Conservation (phyloP, 805 yeast species). For the Priceomyces fermenticarens region DNA sequence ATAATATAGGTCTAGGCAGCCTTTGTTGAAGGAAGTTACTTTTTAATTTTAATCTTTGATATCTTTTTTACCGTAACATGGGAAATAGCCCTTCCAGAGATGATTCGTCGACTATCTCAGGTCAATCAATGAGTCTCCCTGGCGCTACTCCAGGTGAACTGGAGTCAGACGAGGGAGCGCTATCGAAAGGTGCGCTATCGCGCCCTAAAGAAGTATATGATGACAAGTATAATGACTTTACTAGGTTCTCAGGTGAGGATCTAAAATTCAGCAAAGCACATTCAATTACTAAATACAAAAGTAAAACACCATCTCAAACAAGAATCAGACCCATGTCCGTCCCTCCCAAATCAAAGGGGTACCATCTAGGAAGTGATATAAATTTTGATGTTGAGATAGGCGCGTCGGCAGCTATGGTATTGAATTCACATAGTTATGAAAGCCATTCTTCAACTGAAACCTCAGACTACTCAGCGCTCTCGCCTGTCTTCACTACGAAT, state of each 20-base stretch:
- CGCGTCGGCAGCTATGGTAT: slow-evolving; percentile 43
- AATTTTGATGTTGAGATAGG: slow-evolving; percentile 43
- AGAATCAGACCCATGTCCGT: no score
- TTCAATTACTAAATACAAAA: no score
- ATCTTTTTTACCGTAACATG: slow-evolving; percentile 28
- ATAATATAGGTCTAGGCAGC: no score
- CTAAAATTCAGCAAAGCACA: no score
- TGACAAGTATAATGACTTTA: slow-evolving; percentile 5
- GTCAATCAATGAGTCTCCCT: slow-evolving; percentile 15
- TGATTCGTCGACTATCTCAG: slow-evolving; percentile 28
- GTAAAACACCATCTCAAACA: no score
- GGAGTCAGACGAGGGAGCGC: slow-evolving; percentile 34
- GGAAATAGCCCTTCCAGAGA: slow-evolving; percentile 65
- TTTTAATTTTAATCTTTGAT: neutral
- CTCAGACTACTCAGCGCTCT: slow-evolving; percentile 19
- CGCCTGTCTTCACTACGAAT: slow-evolving; percentile 35
- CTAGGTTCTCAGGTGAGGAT: no score
- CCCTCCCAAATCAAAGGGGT: no score
- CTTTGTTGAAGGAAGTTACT: no score
- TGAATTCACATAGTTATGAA: slow-evolving; percentile 12
- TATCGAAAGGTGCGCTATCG: slow-evolving; percentile 37
- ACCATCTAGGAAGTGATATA: slow-evolving; percentile 5
- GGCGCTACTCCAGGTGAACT: slow-evolving; percentile 27
- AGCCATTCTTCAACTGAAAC: slow-evolving; percentile 42
- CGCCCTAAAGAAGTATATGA: slow-evolving; percentile 10